A percentile compares a stretch with the other conserved stretches of the same genome.
phyloP scores from a whole-genome alignment of 2,329 filamentous ascomycete species.

The Exutisphaerella laricina region DNA sequence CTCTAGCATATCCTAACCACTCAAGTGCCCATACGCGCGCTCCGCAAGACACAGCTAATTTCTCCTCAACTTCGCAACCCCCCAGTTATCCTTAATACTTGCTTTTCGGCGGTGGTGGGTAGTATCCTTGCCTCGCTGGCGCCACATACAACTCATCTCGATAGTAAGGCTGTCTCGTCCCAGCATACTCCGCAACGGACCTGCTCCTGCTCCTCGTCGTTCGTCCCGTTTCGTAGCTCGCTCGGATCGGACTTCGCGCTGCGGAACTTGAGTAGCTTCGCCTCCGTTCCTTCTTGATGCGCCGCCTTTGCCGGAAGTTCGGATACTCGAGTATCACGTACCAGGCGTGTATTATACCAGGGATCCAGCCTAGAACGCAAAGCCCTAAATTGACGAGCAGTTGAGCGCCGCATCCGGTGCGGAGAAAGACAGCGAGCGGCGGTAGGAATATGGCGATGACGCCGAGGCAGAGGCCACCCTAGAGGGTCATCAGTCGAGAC shows the following conservation, averaged over 20 bases:
- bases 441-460: conserved; percentile 40
- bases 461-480: not conserved
- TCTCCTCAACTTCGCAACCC: too few species aligned
- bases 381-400: conserved; percentile 85
- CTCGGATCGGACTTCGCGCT: not conserved
- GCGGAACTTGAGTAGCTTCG: not conserved
- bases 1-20: too few species aligned
- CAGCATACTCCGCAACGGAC: not conserved
- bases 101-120: not conserved
- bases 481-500: not conserved
- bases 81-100: conserved; percentile 1
- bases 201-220: conserved; percentile 2
- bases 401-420: conserved; percentile 76
- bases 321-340: conserved; percentile 1
- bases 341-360: conserved; percentile 46
- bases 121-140: conserved; percentile 1
- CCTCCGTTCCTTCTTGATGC: conserved; percentile 1
- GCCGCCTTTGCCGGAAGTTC: not conserved
- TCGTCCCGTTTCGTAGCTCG: not conserved
- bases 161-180: conserved; percentile 1
- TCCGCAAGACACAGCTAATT: too few species aligned
- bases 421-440: conserved; percentile 82
- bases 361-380: conserved; percentile 63
- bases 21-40: too few species aligned
- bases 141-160: conserved; percentile 2